Evolutionary conservation across 352 stramenopile genomes (phyloP).

Genomic region (Globisporangium spinosum): DNA sequence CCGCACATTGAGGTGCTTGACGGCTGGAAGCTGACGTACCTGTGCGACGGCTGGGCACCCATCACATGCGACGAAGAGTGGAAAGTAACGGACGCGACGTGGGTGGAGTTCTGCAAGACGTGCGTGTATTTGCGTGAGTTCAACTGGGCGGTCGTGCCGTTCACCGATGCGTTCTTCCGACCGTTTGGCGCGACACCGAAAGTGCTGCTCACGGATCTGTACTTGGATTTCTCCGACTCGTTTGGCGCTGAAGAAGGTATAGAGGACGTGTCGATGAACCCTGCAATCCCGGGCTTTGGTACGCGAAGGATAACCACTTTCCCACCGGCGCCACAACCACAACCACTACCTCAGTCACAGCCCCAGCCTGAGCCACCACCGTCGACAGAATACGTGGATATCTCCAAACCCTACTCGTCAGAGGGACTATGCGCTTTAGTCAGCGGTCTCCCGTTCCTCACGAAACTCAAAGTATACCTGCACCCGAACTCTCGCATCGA

Average conservation of each 20-base stretch:
- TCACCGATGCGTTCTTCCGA: slow-evolving; percentile 43
- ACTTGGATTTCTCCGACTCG: slow-evolving; percentile 36
- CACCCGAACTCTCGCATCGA: slow-evolving; percentile 34
- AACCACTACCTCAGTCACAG: slow-evolving; percentile 3
- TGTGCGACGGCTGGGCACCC: slow-evolving; percentile 42
- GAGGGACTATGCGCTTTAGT: slow-evolving; percentile 32
- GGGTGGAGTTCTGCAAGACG: slow-evolving; percentile 36
- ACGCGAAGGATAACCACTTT: neutral
- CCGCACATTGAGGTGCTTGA: slow-evolving; percentile 54
- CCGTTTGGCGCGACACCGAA: slow-evolving; percentile 42
- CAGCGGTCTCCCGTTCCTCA: slow-evolving; percentile 30
- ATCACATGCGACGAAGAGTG: slow-evolving; percentile 53
- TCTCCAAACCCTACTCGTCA: slow-evolving; percentile 27
- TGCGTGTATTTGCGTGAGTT: slow-evolving; percentile 48
- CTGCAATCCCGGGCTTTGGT: neutral
- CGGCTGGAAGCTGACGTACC: slow-evolving; percentile 53
- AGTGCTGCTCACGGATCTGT: slow-evolving; percentile 32
- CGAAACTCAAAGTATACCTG: slow-evolving; percentile 32
- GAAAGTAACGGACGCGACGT: slow-evolving; percentile 33
- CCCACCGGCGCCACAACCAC: neutral
- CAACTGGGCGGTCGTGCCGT: slow-evolving; percentile 54
- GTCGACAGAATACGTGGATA: slow-evolving; percentile 16
- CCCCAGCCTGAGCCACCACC: neutral
- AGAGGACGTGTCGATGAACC: slow-evolving; percentile 1
- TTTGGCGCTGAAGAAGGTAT: slow-evolving; percentile 12